Evolutionary conservation across 306 rosid genomes (phyloP), one percentile per base, ranked within the genome.

Genomic region (Sphenostylis stenocarpa): DNA sequence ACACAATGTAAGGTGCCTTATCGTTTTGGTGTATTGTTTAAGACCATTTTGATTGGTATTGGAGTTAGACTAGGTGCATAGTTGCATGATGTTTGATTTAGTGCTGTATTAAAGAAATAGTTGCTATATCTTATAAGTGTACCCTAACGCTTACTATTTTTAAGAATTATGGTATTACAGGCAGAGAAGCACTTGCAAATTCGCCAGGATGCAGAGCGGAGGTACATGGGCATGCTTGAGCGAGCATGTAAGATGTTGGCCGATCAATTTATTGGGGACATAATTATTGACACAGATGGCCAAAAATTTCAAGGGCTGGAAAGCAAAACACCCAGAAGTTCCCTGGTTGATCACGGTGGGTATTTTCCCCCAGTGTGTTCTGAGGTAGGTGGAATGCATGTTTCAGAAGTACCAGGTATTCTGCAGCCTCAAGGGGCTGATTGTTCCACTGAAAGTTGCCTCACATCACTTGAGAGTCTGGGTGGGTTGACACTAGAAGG

Each of bases 181-280:
- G 99, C 99, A 34, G 99, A 95, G 87, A 95, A 92, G 88, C 99
- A 92, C 86, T 81, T 95, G 86, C 97, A 82, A 84, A 92, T 95
- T 85, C 93, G 99, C 71, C 96, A 95, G 87, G 94, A 87, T 66
- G 99, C 99, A 7, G 99, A 95, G 51, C 79, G 83, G 55, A 86
- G 91, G 61, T 95, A 95, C 57, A 92, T 92, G 88, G 89, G 88
- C 64, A 92, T 92, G 97, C 94, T 95, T 61, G 99, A 95, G 86
- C 88, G 94, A 85, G 96, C 99, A 20, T 95, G 99, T 71, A 92
- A 91, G 84, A 90, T 95, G 97, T 92, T 95, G 52, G 99, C 97
- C 0, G 93, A 90, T 77, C 97, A 92, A 55, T 88, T 95, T 67
- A 84, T 95, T 29, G 87, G 89, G 16, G 90, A 91, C 28, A 75